phyloP scores from a whole-genome alignment of 1,284 basidiomycete genomes.

The Boletus semigastroideus region DNA sequence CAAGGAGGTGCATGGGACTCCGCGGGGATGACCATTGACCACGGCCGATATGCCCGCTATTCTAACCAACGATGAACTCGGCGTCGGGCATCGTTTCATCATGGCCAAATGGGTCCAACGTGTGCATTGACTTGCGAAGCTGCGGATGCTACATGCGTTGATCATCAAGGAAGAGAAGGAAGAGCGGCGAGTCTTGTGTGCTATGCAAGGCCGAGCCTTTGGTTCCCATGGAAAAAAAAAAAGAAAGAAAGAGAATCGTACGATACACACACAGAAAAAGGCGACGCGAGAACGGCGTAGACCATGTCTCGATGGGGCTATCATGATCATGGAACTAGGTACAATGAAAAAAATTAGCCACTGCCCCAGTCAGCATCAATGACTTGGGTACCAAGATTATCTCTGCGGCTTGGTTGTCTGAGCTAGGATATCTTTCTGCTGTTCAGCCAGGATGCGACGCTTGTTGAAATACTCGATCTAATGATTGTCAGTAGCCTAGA shows the following conservation, averaged over 20 bases:
- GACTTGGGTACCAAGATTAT: not conserved
- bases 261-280: too few relatives aligned
- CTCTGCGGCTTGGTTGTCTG: constrained; percentile 40
- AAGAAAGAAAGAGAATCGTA: not conserved
- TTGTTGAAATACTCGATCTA: constrained; percentile 87
- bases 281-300: not conserved
- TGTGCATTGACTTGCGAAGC: not conserved
- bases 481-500: not conserved
- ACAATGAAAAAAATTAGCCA: too few relatives aligned
- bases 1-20: constrained; percentile 2
- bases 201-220: not conserved
- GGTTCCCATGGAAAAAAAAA: constrained; percentile 2
- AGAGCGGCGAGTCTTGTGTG: not conserved
- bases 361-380: too few relatives aligned
- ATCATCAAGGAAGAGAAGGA: constrained; percentile 17
- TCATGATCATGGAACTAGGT: not conserved
- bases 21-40: not conserved
- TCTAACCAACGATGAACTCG: not conserved
- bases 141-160: constrained; percentile 6
- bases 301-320: constrained; percentile 6
- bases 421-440: constrained; percentile 64
- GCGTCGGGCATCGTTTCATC: not conserved
- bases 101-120: not conserved
- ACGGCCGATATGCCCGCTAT: too few relatives aligned
- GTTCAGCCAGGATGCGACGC: constrained; percentile 69